Percentiles rank a stretch among this genome's conserved stretches.
Conservation (phyloP, 768 basidiomycete species). For the Boletus eberwhitei region DNA sequence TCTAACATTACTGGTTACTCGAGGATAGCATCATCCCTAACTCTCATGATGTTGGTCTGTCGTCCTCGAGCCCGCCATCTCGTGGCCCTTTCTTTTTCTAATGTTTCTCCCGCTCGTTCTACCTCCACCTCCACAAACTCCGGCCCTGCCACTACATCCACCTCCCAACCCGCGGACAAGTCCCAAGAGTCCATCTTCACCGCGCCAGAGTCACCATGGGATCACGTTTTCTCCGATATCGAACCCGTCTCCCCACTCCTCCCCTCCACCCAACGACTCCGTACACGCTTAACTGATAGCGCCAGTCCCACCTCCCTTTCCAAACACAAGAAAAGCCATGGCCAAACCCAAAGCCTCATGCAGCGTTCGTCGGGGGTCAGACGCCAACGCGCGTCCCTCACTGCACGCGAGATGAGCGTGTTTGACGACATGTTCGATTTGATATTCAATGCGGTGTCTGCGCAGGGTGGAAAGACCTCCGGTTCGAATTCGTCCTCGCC, state of each 20-base stretch:
- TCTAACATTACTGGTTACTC: no score
- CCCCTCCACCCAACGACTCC: slow-evolving; percentile 14
- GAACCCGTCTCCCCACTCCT: slow-evolving; percentile 29
- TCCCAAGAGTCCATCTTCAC: slow-evolving; percentile 34
- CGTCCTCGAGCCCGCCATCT: slow-evolving; percentile 7
- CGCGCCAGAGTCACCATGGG: slow-evolving; percentile 43
- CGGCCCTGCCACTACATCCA: neutral
- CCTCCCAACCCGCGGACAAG: neutral
- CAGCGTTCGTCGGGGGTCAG: slow-evolving; percentile 11
- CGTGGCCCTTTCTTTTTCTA: neutral
- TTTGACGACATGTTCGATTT: slow-evolving; percentile 74
- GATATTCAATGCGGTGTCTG: slow-evolving; percentile 56
- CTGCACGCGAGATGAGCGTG: slow-evolving; percentile 59
- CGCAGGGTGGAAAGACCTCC: slow-evolving; percentile 23
- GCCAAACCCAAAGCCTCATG: neutral
- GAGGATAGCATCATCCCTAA: no score
- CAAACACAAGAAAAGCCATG: neutral
- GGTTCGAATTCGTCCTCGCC: slow-evolving; percentile 1
- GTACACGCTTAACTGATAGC: slow-evolving; percentile 7
- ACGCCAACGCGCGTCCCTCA: slow-evolving; percentile 56
- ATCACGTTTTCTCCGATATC: slow-evolving; percentile 50
- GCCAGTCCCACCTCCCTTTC: neutral
- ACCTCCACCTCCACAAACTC: neutral
- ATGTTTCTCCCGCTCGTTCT: neutral
- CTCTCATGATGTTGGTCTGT: slow-evolving; percentile 19